A percentile compares a stretch with the other conserved stretches of the same genome.
These are phyloP conservation scores for Westerdykella sp. DNA, from an alignment of 2,329 filamentous ascomycete genomes.

Conservation along the genomic window DNA sequence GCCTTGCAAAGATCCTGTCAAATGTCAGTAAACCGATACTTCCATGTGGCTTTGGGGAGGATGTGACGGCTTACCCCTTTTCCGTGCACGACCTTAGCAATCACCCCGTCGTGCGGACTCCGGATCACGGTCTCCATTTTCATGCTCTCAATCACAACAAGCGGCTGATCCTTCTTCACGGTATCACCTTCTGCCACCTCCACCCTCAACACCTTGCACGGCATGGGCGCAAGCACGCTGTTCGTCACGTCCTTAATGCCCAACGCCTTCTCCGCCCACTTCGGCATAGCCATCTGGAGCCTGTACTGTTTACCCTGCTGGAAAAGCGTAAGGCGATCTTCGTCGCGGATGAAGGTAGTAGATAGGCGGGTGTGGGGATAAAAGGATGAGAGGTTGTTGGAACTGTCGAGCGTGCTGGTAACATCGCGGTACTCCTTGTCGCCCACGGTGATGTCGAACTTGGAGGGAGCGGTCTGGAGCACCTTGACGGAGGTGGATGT, in stretches of 20 bases:
- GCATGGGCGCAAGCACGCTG: conserved; percentile 89
- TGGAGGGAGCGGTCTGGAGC: conserved; percentile 45
- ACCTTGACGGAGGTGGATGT: conserved; percentile 44
- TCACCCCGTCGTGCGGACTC: conserved; percentile 44
- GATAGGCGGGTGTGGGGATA: conserved; percentile 75
- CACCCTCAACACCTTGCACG: conserved; percentile 89
- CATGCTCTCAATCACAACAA: conserved; percentile 63
- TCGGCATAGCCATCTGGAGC: conserved; percentile 53
- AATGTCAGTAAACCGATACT: conserved; percentile 6
- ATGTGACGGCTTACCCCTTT: conserved; percentile 36
- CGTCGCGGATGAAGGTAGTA: conserved; percentile 66
- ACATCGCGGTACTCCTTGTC: conserved; percentile 38
- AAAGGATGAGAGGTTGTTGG: conserved; percentile 59
- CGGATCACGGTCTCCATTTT: conserved; percentile 54
- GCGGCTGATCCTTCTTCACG: conserved; percentile 77
- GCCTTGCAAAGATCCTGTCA: conserved; percentile 38
- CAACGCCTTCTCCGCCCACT: conserved; percentile 82
- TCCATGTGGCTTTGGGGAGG: not conserved
- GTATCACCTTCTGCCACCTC: conserved; percentile 75
- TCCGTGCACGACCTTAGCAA: conserved; percentile 45
- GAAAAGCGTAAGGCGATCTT: conserved; percentile 67
- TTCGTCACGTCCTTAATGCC: conserved; percentile 74
- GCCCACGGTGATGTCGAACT: conserved; percentile 47
- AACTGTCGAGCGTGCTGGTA: conserved; percentile 43
- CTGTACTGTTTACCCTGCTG: conserved; percentile 57